Evolutionary conservation across 2,329 filamentous ascomycete species (phyloP), one percentile per base, ranked within the genome.

Genomic region (Colletotrichum cuscutae): DNA sequence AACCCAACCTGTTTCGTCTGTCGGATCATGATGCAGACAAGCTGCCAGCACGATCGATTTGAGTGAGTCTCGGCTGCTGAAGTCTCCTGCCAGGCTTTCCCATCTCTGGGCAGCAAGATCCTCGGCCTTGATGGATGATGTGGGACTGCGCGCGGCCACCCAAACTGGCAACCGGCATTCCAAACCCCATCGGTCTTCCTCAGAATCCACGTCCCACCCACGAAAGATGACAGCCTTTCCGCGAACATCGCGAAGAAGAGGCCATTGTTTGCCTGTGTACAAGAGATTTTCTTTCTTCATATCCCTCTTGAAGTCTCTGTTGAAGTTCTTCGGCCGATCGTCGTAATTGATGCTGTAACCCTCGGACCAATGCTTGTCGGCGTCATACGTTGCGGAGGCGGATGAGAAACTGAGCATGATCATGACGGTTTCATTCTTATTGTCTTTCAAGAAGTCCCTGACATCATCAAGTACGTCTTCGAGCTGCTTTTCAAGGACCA

Each of bases 231-330:
- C 68, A 9, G 15, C 32, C 56, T 49, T 59, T 24, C 68, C 68
- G 5, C 63, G 63, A 13, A 54, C 68, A 1, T 56, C 26, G 5
- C 42, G 5, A 0, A 71, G 56, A 9, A 8, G 35, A 3, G 68
- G 68, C 68, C 68, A 71, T 30, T 54, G 15, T n/a, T 32, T 66
- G 7, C 46, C 56, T 3, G 46, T 60, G 26, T 71, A 71, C 15
- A 24, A 30, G n/a, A n/a, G 3, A 0, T 60, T 35, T 11, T 49
- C 32, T 5, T 28, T 49, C 4, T 56, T 35, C 28, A 60, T 22
- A 8, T 59, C 30, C 12, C 28, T 30, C 32, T 56, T 71, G 9
- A 67, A 24, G 11, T 32, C 37, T 1, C 15, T 30, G 24, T 60
- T 26, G 56, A 71, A 71, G 57, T 53, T n/a, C 4, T 28, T n/a